Percentiles rank a stretch among this genome's conserved stretches.
Conservation (phyloP, 495 filamentous ascomycete species). For the Penicillium nucicola region DNA sequence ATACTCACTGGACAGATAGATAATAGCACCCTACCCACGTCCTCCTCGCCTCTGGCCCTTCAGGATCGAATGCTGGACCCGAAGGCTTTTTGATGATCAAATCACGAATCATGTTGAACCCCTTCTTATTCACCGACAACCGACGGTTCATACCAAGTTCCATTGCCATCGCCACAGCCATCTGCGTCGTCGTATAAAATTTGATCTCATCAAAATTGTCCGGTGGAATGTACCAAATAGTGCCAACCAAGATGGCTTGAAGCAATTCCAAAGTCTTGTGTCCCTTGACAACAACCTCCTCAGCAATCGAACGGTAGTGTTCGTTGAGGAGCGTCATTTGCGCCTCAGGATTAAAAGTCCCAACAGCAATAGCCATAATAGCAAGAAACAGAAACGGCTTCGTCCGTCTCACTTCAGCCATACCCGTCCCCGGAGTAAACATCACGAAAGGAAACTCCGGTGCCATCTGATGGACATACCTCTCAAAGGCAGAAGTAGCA, state of each 20-base stretch:
- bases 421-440: conserved; percentile 64
- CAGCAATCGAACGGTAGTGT: conserved; percentile 68
- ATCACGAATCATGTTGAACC: conserved; percentile 29
- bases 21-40: conserved; percentile 85
- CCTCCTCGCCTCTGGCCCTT: conserved; percentile 68
- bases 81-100: conserved; percentile 37
- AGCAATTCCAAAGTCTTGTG: conserved; percentile 85
- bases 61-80: conserved; percentile 48
- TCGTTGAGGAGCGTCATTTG: conserved; percentile 65
- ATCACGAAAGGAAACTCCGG: conserved; percentile 76
- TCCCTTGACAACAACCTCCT: conserved; percentile 69
- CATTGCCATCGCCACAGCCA: conserved; percentile 80
- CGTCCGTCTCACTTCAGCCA: conserved; percentile 60
- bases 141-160: conserved; percentile 76
- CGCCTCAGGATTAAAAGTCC: conserved; percentile 54
- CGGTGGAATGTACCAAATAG: conserved; percentile 81
- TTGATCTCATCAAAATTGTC: conserved; percentile 83
- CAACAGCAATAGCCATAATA: conserved; percentile 67
- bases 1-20: conserved; percentile 53
- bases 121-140: conserved; percentile 19
- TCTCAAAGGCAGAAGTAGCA: conserved; percentile 63
- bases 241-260: conserved; percentile 70
- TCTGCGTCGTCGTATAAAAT: conserved; percentile 84
- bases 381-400: conserved; percentile 81
- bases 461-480: conserved; percentile 67